Evolutionary conservation across 805 yeast genomes (phyloP), one percentile per base, ranked within the genome.

Genomic region (Ogataea pilisensis): DNA sequence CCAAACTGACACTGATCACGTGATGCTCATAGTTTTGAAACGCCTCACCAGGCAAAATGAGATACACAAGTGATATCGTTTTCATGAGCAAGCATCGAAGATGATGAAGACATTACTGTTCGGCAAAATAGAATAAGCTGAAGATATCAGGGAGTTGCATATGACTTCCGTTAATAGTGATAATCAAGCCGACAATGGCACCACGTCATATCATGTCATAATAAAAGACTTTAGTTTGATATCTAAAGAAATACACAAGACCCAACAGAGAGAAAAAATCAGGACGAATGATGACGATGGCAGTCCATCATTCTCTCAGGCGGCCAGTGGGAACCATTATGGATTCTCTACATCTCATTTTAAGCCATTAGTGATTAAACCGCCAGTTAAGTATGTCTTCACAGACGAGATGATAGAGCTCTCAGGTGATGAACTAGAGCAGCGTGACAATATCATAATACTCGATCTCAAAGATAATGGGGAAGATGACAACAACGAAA

Each of bases 351-450:
- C 29, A 30, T 35, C 39, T 2, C 29, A 14, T 16, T 16, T 36
- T 8, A 38, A 29, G 14, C 39, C 49, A 2, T 17, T n/a, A 21
- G 31, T 37, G 24, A 17, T 34, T 5, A 24, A 31, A n/a, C 26
- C 34, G 4, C 19, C 21, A 2, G 31, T 35, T 3, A 39, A 29
- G 3, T 43, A 39, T 24, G 42, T 42, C 7, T 49, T 45, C 20
- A 28, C 37, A 13, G 45, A 42, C 22, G 50, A 49, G 32, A 28
- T 43, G 11, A 42, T 49, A 7, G 49, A 49, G 31, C 34, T 39
- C 3, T 30, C 39, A 3, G 28, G n/a, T 8, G 44, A 31, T 19
- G 35, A 29, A 18, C 12, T 14, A 8, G 17, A 31, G 18, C 18
- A 35, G 9, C 21, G 14, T 8, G 29, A 27, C 13, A 8, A 13